Evolutionary conservation across 495 filamentous ascomycete genomes (phyloP).

Genomic region (Hyaloscypha bicolor): DNA sequence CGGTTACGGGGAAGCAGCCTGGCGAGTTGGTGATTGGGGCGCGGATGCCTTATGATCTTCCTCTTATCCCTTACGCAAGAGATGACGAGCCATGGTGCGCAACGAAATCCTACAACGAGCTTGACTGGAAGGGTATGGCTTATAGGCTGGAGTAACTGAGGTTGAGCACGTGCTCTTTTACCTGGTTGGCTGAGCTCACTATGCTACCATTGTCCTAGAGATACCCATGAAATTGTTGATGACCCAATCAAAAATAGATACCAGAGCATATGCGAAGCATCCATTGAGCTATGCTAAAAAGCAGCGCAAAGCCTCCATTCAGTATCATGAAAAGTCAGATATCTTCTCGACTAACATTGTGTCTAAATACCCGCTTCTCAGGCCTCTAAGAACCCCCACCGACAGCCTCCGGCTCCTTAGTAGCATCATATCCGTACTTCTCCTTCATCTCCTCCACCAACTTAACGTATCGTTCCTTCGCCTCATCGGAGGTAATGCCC

Average conservation of each 20-base stretch:
- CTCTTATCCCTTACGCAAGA: slow-evolving; percentile 63
- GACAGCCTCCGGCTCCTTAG: slow-evolving; percentile 57
- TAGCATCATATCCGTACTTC: slow-evolving; percentile 62
- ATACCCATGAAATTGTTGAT: not conserved
- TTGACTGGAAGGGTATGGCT: slow-evolving; percentile 57
- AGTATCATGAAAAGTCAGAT: not conserved
- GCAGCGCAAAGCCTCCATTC: slow-evolving; percentile 2
- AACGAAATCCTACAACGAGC: slow-evolving; percentile 58
- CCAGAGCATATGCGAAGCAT: not conserved
- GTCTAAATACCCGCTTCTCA: not conserved
- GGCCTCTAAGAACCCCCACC: slow-evolving; percentile 30
- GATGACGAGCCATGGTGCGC: slow-evolving; percentile 81
- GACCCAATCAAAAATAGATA: not conserved
- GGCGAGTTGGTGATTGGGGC: slow-evolving; percentile 58
- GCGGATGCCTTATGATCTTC: slow-evolving; percentile 83
- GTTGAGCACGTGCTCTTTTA: not conserved
- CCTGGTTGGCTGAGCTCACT: not conserved
- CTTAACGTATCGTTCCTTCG: slow-evolving; percentile 76
- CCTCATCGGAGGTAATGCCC: slow-evolving; percentile 57
- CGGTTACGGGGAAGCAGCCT: not conserved
- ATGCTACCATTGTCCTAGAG: not conserved
- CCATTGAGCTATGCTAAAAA: not conserved
- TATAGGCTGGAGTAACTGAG: slow-evolving; percentile 10
- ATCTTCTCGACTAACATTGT: not conserved
- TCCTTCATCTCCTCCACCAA: slow-evolving; percentile 69